Base-by-base conservation (phyloP, 2,329 filamentous ascomycete genomes). In the Blastomyces parvus region DNA sequence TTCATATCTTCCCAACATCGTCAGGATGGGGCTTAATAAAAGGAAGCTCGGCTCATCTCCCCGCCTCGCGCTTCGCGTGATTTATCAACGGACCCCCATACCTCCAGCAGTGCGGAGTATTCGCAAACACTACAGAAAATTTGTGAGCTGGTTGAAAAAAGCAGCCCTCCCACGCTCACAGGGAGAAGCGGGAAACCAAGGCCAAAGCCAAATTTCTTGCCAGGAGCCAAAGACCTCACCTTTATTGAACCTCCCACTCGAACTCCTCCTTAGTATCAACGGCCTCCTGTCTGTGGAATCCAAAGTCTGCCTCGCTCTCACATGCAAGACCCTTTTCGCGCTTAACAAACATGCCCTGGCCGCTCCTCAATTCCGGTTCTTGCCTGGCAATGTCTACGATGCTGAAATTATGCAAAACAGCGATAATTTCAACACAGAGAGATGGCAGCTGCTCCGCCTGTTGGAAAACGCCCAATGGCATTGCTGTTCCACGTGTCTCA, bases 381-480 rank as follows among this genome's bases (percentile, higher is more conserved):
- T 44, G 36, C 36, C 58, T 19, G 3, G 17, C 13, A 42, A 55
- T 40, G n/a, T 44, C 60, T 55, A 52, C 5, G 22, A 52, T 38
- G 3, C 6, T 38, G 8, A 27, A 40, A 1, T 38, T 55, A 2
- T 42, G 25, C 25, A 9, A 8, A 61, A 50, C 33, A 3, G 11
- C 17, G 59, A 40, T 38, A 53, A 61, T 40, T 22, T 53, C 14
- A 30, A 25, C 25, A 57, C 52, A 33, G 48, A 33, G n/a, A 57
- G 60, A 44, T 62, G 60, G 50, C 17, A 25, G n/a, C 14, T 62
- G 13, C 60, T 62, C 57, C 42, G 4, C 36, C 60, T 46, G 11
- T 30, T 62, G 25, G 60, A 62, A n/a, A 44, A 46, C 46, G 52
- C 17, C 25, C n/a, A 55, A 27, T 62, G 60, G 60, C 60, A 40